Conservation (phyloP, 495 filamentous ascomycete genomes). For the Cladorrhinum samala region DNA sequence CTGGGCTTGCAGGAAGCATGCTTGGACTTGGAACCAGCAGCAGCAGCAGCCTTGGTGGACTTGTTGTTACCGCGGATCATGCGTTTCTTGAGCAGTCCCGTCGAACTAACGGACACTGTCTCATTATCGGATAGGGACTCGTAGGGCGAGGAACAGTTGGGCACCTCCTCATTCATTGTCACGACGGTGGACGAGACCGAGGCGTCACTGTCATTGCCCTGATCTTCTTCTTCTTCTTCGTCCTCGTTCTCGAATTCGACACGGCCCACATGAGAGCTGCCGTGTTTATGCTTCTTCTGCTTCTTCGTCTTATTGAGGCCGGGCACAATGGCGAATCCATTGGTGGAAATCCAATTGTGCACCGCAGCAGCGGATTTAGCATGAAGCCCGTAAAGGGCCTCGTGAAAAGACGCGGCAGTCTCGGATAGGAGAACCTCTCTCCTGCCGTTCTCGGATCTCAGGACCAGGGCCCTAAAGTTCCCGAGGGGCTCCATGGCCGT, state of each 20-base stretch:
- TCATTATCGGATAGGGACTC: conserved; percentile 30
- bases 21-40: neutral
- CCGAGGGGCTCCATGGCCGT: conserved; percentile 27
- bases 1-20: neutral
- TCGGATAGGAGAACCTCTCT: conserved; percentile 30
- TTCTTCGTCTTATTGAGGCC: conserved; percentile 16
- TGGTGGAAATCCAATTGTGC: conserved; percentile 30
- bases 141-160: conserved; percentile 19
- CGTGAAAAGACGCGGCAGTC: conserved; percentile 11
- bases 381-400: conserved; percentile 27
- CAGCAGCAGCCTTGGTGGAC: neutral
- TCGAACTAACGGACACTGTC: conserved; percentile 16
- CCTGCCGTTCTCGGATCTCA: conserved; percentile 21
- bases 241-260: no score
- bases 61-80: conserved; percentile 3
- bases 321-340: conserved; percentile 28
- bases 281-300: no score
- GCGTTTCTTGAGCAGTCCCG: conserved; percentile 3
- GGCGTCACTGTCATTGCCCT: conserved; percentile 17
- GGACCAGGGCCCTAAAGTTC: conserved; percentile 28
- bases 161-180: neutral
- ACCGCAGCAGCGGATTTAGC: conserved; percentile 32
- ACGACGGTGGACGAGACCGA: conserved; percentile 24
- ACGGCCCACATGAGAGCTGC: no score
- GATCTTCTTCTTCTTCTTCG: conserved; percentile 7